Evolutionary conservation across 2,329 filamentous ascomycete genomes (phyloP).

Genomic region (Bertia moriformis): DNA sequence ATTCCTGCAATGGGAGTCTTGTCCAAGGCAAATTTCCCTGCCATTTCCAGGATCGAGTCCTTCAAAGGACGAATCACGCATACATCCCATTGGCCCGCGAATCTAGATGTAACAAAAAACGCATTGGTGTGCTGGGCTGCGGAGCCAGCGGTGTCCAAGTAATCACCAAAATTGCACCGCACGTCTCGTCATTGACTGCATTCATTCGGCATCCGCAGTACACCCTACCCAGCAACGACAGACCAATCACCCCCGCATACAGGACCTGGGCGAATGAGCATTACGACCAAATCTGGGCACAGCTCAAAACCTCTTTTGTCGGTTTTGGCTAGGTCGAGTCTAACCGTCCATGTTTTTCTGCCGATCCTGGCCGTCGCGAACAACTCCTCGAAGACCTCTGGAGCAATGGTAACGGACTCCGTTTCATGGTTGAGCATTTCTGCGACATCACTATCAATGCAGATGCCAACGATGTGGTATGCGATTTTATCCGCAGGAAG

Average conservation of each 20-base stretch:
- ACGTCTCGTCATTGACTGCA: too few species aligned
- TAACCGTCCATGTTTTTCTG: too few species aligned
- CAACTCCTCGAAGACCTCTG: slow-evolving; percentile 4
- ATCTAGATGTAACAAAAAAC: slow-evolving; percentile 19
- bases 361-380: too few species aligned
- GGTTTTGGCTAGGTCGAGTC: too few species aligned
- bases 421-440: slow-evolving; percentile 13
- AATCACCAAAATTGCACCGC: too few species aligned
- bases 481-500: slow-evolving; percentile 9
- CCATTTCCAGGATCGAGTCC: slow-evolving; percentile 16
- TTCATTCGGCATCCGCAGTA: slow-evolving; percentile 7
- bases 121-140: slow-evolving; percentile 23
- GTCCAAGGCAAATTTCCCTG: slow-evolving; percentile 18
- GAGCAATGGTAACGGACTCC: slow-evolving; percentile 9
- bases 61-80: slow-evolving; percentile 22
- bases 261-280: too few species aligned
- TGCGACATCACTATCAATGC: slow-evolving; percentile 8
- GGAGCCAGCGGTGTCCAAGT: slow-evolving; percentile 24
- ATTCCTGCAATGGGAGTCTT: slow-evolving; percentile 20
- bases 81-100: slow-evolving; percentile 21
- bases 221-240: slow-evolving; percentile 5
- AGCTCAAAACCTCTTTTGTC: too few species aligned
- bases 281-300: too few species aligned
- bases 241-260: slow-evolving; percentile 3
- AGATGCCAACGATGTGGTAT: slow-evolving; percentile 11